Evolutionary conservation across 371 early-diverging fungal genomes (phyloP), one percentile per base, ranked within the genome.

Genomic region (Saksenaea oblongispora): DNA sequence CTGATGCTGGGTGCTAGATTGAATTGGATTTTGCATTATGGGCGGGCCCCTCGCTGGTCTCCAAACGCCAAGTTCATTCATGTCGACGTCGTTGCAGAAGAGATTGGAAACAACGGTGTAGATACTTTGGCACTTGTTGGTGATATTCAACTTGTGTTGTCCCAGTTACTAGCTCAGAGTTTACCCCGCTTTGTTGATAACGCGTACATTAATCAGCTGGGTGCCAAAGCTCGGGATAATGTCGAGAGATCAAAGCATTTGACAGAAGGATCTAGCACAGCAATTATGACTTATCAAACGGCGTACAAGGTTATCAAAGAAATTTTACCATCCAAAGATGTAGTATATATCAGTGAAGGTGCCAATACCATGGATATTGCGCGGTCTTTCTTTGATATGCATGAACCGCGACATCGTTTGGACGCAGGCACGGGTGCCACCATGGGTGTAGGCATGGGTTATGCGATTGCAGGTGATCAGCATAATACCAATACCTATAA

Each of bases 281-380:
- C 79, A 15, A 83, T 89, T 1, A 85, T 93, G 81, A 82, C 68
- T 15, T 93, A 93, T 66, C 82, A 91, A 62, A 76, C 85, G 8
- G 91, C 90, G 1, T 91, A 87, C 55, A 72, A 71, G 5, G 87
- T 79, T 36, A 86, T 93, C 67, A 88, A 88, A 64, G 51, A 71
- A 3, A 39, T 66, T 10, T 62, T 86, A 24, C 82, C 84, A 4
- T 15, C 61, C n/a, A 51, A 76, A 5, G 69, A 71, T 31, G 67
- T 85, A 14, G 80, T 91, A 7, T 76, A 90, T 62, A 83, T 93
- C 2, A 86, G 87, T 59, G 93, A 93, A 73, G 93, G 93, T 51
- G 91, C 92, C 11, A 92, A 92, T 58, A 92, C 93, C 0, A 93
- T 93, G 93, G 93, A 93, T 66, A 92, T 93, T 69, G 92, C 86